Percentiles rank a stretch among this genome's conserved stretches.
Evolutionary conservation across 495 filamentous ascomycete genomes (phyloP).

Genomic region (Aspergillus ellipticus): DNA sequence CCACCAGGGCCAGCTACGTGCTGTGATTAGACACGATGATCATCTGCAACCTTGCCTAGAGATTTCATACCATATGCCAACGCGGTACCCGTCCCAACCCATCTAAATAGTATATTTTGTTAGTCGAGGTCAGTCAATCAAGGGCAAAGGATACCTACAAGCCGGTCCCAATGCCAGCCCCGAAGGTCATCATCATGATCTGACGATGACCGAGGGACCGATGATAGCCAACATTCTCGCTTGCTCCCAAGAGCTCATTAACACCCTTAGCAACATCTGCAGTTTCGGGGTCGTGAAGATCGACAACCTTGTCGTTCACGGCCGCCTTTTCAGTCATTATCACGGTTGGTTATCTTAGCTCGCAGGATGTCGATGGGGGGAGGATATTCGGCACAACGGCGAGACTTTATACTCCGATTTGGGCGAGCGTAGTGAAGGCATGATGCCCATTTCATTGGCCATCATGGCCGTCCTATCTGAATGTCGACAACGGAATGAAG

Average conservation of each 20-base stretch:
- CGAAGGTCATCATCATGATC: constrained; percentile 36
- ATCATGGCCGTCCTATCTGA: neutral
- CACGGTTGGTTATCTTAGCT: no score
- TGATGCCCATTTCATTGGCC: neutral
- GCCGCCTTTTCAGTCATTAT: neutral
- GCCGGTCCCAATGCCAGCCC: constrained; percentile 27
- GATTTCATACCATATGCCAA: constrained; percentile 21
- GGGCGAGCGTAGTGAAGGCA: neutral
- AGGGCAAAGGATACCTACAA: neutral
- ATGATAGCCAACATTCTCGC: constrained; percentile 22
- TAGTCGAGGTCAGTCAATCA: neutral
- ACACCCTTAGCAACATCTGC: neutral
- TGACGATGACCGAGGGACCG: constrained; percentile 26
- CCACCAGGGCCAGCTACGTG: constrained; percentile 25
- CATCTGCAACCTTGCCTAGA: neutral
- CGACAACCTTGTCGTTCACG: neutral
- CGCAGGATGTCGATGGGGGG: neutral
- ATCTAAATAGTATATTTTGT: neutral
- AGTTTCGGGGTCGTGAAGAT: neutral
- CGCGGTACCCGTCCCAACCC: constrained; percentile 27
- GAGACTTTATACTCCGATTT: neutral
- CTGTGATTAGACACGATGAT: neutral
- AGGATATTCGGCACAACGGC: no score
- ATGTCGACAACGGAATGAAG: neutral
- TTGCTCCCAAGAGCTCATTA: constrained; percentile 3